These are phyloP conservation scores for Cladosporium oxysporum DNA, from an alignment of 2,329 filamentous ascomycete species.

Conservation along the genomic window DNA sequence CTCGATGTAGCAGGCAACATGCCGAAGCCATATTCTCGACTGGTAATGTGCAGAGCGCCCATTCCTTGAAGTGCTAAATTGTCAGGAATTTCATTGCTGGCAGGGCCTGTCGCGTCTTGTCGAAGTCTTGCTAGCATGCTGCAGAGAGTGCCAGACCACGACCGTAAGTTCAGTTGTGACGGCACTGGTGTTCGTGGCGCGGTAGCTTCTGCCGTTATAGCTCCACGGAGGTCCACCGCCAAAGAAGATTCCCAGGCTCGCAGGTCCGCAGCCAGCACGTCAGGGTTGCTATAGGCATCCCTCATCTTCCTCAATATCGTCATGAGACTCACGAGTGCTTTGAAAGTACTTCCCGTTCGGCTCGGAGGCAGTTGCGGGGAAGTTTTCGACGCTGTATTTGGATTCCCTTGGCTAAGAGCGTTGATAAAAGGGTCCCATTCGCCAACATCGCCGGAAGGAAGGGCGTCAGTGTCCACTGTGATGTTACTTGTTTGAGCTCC, in stretches of 20 bases:
- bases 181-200: background rate
- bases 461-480: background rate
- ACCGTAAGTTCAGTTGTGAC: background rate
- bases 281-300: background rate
- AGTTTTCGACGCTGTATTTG: background rate
- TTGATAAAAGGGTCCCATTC: conserved; percentile 8
- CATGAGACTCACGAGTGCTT: background rate
- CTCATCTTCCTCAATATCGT: background rate
- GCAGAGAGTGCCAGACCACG: background rate
- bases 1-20: background rate
- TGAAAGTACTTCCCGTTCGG: background rate
- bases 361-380: background rate
- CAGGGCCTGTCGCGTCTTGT: background rate
- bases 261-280: background rate
- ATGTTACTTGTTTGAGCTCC: background rate
- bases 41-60: background rate
- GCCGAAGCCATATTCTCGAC: background rate
- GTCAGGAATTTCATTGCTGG: background rate
- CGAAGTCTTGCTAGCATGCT: background rate
- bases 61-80: background rate
- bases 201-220: background rate
- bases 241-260: background rate
- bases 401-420: background rate
- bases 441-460: background rate
- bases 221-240: background rate